Evolutionary conservation across 2,329 filamentous ascomycete species (phyloP).

Genomic region (Tympanopsis confertula): DNA sequence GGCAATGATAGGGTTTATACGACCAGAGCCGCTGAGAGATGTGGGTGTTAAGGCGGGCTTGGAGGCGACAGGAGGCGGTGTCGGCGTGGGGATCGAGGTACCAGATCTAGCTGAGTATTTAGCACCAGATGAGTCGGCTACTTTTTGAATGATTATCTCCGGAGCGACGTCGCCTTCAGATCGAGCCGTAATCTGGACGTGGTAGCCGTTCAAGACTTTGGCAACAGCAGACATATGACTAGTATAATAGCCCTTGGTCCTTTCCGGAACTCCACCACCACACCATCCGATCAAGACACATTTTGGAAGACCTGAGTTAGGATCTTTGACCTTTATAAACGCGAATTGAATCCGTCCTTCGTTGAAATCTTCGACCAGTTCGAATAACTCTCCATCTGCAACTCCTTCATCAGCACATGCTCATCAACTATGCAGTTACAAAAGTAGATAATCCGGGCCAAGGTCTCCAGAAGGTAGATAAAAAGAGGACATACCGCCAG

Average conservation of each 20-base stretch:
- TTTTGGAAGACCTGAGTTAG: conserved; percentile 53
- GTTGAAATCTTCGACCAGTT: conserved; percentile 89
- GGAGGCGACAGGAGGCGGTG: conserved; percentile 62
- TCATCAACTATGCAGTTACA: too few relatives aligned
- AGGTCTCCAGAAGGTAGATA: conserved; percentile 2
- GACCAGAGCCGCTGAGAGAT: conserved; percentile 24
- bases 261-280: conserved; percentile 92
- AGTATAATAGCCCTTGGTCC: conserved; percentile 96
- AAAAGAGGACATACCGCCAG: conserved; percentile 51
- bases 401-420: conserved; percentile 6
- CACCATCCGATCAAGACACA: conserved; percentile 38
- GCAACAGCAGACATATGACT: conserved; percentile 83
- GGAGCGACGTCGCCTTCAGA: conserved; percentile 81
- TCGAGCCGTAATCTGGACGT: conserved; percentile 91
- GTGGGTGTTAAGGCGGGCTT: conserved; percentile 90
- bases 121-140: conserved; percentile 83
- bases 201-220: conserved; percentile 90
- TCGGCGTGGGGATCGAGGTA: conserved; percentile 36
- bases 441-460: too few relatives aligned
- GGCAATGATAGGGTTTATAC: conserved; percentile 58
- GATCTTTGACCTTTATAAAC: conserved; percentile 91
- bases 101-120: conserved; percentile 70
- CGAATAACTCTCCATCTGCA: conserved; percentile 76
- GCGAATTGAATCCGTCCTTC: conserved; percentile 95
- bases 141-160: conserved; percentile 81